These are phyloP conservation scores for Psidium friedrichsthalianum DNA, from an alignment of 345 rosid genomes.

Conservation along the genomic window DNA sequence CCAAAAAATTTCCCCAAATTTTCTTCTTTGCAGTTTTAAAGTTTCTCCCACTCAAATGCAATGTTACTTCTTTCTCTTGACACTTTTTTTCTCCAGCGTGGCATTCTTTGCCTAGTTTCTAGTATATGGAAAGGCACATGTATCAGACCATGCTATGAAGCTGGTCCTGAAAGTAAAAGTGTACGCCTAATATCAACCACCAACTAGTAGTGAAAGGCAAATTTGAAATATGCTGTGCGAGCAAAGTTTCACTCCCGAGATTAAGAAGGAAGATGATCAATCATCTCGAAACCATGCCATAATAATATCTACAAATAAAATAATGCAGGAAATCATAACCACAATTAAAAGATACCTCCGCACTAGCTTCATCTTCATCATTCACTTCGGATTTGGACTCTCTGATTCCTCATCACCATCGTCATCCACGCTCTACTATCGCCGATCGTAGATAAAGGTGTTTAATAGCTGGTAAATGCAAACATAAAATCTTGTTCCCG, in stretches of 20 bases:
- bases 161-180: not conserved
- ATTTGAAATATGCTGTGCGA: not conserved
- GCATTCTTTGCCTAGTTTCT: not conserved
- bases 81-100: not conserved
- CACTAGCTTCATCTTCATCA: conserved; percentile 48
- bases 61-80: not conserved
- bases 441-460: not conserved
- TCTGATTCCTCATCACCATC: conserved; percentile 57
- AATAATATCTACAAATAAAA: not conserved
- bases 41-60: not conserved
- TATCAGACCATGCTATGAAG: not conserved
- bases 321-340: conserved; percentile 8
- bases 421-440: conserved; percentile 21
- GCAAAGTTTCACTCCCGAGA: not conserved
- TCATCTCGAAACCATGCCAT: not conserved
- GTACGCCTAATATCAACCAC: not conserved
- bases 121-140: not conserved
- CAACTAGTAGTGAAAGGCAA: not conserved
- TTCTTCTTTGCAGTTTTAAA: not conserved
- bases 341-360: not conserved
- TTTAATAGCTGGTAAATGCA: not conserved
- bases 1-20: not conserved
- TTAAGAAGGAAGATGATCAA: not conserved
- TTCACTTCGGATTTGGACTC: conserved; percentile 57
- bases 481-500: not conserved